Evolutionary conservation across 208 protist genomes (phyloP).

Genomic region (Acanthamoeba sp.): DNA sequence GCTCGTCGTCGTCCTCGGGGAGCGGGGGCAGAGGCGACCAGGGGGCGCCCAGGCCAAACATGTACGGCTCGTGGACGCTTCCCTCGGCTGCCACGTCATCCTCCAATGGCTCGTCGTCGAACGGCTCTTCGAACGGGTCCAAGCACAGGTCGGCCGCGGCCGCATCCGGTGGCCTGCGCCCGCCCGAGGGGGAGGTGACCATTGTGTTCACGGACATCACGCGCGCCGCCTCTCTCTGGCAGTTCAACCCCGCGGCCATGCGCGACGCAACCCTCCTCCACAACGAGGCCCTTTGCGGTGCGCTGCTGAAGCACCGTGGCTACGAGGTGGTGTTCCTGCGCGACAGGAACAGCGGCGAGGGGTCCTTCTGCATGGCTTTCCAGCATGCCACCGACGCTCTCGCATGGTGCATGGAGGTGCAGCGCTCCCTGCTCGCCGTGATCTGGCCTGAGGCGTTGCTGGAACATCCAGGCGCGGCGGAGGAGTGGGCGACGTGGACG

Average conservation of each 20-base stretch:
- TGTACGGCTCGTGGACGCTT: conserved; percentile 1
- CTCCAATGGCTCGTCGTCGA: not conserved
- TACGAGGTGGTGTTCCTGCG: conserved; percentile 52
- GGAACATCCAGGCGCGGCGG: no score
- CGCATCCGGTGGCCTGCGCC: not conserved
- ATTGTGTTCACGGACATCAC: conserved; percentile 55
- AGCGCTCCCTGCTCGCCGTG: not conserved
- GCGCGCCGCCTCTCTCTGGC: no score
- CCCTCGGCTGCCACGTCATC: not conserved
- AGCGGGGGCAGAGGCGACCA: not conserved
- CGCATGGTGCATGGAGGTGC: conserved; percentile 23
- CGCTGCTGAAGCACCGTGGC: no score
- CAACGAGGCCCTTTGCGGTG: no score
- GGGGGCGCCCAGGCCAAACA: no score
- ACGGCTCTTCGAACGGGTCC: not conserved
- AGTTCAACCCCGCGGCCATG: no score
- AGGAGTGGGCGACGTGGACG: no score
- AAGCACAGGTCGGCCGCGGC: not conserved
- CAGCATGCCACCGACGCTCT: conserved; percentile 20
- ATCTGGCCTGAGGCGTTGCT: conserved; percentile 26
- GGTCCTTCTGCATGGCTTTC: conserved; percentile 73
- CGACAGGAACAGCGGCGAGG: conserved; percentile 49
- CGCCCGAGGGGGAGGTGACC: conserved; percentile 22
- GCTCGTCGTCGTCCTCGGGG: not conserved
- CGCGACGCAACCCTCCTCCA: no score